Base-by-base conservation (phyloP, 768 basidiomycete species). In the Russula ochroleuca region DNA sequence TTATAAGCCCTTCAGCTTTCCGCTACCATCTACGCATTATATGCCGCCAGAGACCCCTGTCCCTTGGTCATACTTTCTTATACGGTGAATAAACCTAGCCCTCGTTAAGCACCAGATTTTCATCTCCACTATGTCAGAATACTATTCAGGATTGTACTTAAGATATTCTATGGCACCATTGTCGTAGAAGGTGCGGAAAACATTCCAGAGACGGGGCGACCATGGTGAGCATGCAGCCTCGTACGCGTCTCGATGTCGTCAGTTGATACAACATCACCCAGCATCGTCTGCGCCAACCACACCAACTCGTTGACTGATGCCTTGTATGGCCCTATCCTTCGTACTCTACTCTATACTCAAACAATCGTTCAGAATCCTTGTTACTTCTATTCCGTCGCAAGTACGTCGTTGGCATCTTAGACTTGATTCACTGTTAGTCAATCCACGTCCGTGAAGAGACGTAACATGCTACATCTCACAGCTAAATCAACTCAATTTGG, bases 401-500 rank as follows among this genome's bases (percentile, higher is more conserved):
- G 90, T 86, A 74, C 64, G 78, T 64, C 13, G 1, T 2, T 5
- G 28, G 28, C 28, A 7, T 40, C 23, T 23, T 13, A 47, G 15
- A 25, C 49, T 11, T 67, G 35, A 17, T 48, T 51, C 64, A 57
- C 65, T 45, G 23, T 52, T 37, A 52, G 60, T 11, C 19, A 40
- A 61, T 40, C 33, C 48, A 43, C 37, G n/a, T 49, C 51, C 3
- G 17, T 31, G 11, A 70, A 91, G 89, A 82, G 79, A 67, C 88
- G 92, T 35, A 85, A 86, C 68, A 84, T 92, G 79, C 74, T 95
- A 6, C 85, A 92, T 14, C 75, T 95, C 47, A 95, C 93, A 0
- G 93, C 93, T 13, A 95, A 95, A 71, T 82, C 90, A 45, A 91
- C 92, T 0, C 88, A 89, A 68, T 95, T 95, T 69, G 90, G 91